These are phyloP conservation scores for Backusella mclennaniae DNA, from an alignment of 192 early-diverging fungal genomes.

Conservation along the genomic window DNA sequence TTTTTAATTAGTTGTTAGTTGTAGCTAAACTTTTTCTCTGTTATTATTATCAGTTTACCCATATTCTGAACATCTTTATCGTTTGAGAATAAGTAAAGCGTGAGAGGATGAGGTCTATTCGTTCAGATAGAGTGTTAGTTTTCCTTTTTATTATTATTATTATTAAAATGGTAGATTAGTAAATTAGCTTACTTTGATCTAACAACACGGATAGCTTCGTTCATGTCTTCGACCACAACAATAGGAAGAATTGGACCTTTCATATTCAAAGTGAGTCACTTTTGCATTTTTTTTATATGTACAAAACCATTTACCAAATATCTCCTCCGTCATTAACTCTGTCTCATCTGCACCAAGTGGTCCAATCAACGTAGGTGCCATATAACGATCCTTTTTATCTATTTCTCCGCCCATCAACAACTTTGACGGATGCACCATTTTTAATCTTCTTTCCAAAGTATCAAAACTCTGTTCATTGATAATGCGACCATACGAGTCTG, in stretches of 20 bases:
- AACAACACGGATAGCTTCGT: slow-evolving; percentile 62
- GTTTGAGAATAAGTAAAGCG: slow-evolving; percentile 73
- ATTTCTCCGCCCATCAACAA: slow-evolving; percentile 59
- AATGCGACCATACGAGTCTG: slow-evolving; percentile 59
- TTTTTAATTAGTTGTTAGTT: neutral
- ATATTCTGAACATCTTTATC: slow-evolving; percentile 48
- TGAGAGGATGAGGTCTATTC: slow-evolving; percentile 68
- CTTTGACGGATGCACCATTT: slow-evolving; percentile 42
- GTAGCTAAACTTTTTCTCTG: neutral
- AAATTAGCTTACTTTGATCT: slow-evolving; percentile 39
- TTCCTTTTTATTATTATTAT: neutral
- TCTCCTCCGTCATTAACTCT: slow-evolving; percentile 78
- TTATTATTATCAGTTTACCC: slow-evolving; percentile 27
- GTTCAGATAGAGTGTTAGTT: neutral
- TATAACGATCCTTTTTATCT: slow-evolving; percentile 62
- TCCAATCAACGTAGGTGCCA: slow-evolving; percentile 77
- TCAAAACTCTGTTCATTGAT: slow-evolving; percentile 59
- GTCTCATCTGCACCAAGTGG: slow-evolving; percentile 59
- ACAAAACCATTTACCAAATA: slow-evolving; percentile 59
- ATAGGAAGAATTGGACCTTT: slow-evolving; percentile 80
- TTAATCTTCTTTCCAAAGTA: slow-evolving; percentile 51
- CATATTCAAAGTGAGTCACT: neutral
- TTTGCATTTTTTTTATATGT: neutral
- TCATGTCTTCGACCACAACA: slow-evolving; percentile 56
- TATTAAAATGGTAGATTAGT: neutral